A percentile compares a stretch with the other conserved stretches of the same genome.
Evolutionary conservation across 2,329 filamentous ascomycete genomes (phyloP).

Genomic region (Metarhizium brunneum): DNA sequence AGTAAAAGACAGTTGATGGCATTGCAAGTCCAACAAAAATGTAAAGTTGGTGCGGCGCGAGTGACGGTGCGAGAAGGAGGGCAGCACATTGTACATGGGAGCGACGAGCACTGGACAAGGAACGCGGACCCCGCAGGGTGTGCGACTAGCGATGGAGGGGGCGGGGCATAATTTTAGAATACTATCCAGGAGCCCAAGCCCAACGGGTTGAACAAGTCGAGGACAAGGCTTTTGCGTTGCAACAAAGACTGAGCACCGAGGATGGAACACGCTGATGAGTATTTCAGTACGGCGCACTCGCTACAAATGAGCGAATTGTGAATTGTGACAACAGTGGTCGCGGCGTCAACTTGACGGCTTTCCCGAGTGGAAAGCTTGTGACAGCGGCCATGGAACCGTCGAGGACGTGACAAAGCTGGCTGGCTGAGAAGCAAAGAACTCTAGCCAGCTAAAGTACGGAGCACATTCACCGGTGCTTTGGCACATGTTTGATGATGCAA

Average conservation of each 20-base stretch:
- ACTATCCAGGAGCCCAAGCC: neutral
- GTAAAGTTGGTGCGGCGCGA: neutral
- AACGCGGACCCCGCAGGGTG: neutral
- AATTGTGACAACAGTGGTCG: too few species aligned
- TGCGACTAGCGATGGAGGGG: neutral
- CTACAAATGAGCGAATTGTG: too few species aligned
- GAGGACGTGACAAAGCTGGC: too few species aligned
- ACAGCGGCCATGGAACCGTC: neutral
- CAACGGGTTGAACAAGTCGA: neutral
- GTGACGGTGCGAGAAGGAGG: neutral
- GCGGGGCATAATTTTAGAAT: neutral
- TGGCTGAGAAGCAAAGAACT: too few species aligned
- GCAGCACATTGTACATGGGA: neutral
- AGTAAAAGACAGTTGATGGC: neutral
- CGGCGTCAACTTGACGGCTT: too few species aligned
- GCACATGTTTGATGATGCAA: neutral
- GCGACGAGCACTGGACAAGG: neutral
- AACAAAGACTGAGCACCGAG: neutral
- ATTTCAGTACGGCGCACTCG: too few species aligned
- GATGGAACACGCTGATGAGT: too few species aligned
- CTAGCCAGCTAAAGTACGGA: neutral
- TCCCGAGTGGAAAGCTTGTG: neutral
- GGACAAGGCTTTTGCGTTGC: neutral
- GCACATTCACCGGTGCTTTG: neutral
- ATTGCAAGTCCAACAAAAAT: neutral